Conservation (phyloP, 108 stramenopile genomes). For the Stephanodiscus minutulus region DNA sequence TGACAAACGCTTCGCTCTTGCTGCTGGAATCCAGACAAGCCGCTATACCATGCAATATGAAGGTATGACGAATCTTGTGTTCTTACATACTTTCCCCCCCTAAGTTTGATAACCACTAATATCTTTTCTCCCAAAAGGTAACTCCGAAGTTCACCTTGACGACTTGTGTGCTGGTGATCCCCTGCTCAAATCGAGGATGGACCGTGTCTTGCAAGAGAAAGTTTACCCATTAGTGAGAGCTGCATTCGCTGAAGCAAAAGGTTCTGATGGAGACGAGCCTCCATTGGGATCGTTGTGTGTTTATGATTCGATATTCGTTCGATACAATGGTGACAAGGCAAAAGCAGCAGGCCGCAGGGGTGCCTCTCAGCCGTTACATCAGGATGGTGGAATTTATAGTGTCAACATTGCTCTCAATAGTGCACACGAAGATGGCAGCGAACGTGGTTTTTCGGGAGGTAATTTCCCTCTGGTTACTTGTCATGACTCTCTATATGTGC, state of each 20-base stretch:
- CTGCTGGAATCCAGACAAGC: constrained; percentile 36
- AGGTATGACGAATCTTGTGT: constrained; percentile 6
- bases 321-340: constrained; percentile 71
- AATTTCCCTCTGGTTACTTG: background rate
- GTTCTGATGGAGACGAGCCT: constrained; percentile 11
- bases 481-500: background rate
- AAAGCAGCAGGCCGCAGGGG: constrained; percentile 31
- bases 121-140: constrained; percentile 14
- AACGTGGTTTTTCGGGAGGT: no score
- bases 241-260: constrained; percentile 46
- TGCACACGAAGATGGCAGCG: constrained; percentile 55
- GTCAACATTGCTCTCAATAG: constrained; percentile 71
- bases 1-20: constrained; percentile 40
- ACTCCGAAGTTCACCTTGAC: constrained; percentile 44
- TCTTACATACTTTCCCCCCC: background rate
- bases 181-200: constrained; percentile 30
- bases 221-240: constrained; percentile 64
- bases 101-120: background rate
- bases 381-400: constrained; percentile 69
- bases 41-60: constrained; percentile 49
- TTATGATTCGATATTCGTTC: constrained; percentile 73
- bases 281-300: constrained; percentile 46
- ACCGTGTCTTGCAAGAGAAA: constrained; percentile 39
- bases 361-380: constrained; percentile 74
- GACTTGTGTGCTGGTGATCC: constrained; percentile 40